A percentile compares a stretch with the other conserved stretches of the same genome.
Conservation (phyloP, 306 rosid genomes). For the Begonia masoniana region DNA sequence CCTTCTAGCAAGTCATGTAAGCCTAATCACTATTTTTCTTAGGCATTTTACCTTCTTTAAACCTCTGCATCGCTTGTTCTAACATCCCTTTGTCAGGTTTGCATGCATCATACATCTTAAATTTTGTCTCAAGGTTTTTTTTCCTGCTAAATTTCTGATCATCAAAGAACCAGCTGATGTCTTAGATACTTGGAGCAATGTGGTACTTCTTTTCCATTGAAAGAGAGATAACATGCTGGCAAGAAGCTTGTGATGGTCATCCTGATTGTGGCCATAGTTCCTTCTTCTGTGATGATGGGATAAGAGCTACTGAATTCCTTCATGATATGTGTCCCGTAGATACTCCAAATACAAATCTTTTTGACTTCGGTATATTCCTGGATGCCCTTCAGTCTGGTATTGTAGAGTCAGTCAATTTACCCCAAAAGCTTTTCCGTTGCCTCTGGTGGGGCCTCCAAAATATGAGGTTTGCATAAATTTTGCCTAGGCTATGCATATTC, state of each 20-base stretch:
- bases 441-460: conserved; percentile 2
- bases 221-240: conserved; percentile 13
- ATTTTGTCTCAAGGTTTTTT: not conserved
- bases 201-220: conserved; percentile 15
- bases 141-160: not conserved
- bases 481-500: not conserved
- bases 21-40: not conserved
- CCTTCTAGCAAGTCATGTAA: conserved; percentile 4
- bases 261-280: not conserved
- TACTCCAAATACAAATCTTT: not conserved
- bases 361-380: conserved; percentile 8
- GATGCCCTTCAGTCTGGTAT: not conserved
- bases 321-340: not conserved
- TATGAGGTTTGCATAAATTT: not conserved
- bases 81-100: not conserved
- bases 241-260: not conserved
- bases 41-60: not conserved
- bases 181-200: conserved; percentile 14
- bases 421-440: not conserved
- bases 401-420: not conserved
- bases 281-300: not conserved
- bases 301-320: not conserved
- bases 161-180: conserved; percentile 1
- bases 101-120: not conserved
- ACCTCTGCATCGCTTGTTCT: not conserved